Conservation (phyloP, 108 stramenopile genomes). For the Fistulifera solaris region DNA sequence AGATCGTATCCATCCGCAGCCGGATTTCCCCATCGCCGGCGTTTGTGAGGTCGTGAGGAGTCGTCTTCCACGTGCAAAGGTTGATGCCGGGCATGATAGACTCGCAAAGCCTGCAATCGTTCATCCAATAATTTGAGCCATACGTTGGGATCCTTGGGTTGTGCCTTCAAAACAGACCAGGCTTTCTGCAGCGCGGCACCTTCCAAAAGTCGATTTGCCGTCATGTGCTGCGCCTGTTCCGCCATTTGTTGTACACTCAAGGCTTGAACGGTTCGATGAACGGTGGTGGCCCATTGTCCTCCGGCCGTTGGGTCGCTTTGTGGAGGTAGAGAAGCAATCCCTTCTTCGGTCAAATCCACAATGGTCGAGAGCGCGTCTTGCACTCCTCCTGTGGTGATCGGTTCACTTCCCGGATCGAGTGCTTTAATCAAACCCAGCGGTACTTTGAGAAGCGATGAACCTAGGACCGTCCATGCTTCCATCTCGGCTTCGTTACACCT, state of each 20-base stretch:
- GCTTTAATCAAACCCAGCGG: constrained; percentile 2
- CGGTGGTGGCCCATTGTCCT: constrained; percentile 56
- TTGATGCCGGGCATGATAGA: constrained; percentile 58
- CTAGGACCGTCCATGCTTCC: constrained; percentile 54
- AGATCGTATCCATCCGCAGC: constrained; percentile 78
- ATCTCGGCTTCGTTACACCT: constrained; percentile 55
- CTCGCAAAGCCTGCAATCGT: constrained; percentile 43
- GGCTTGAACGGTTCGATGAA: constrained; percentile 28
- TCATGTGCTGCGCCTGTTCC: constrained; percentile 19
- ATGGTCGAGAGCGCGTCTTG: constrained; percentile 58
- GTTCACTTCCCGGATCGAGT: not conserved
- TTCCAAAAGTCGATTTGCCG: constrained; percentile 6
- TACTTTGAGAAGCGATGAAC: constrained; percentile 40
- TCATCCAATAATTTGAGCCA: constrained; percentile 54
- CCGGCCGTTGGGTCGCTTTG: constrained; percentile 11
- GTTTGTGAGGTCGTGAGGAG: constrained; percentile 20
- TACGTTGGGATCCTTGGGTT: constrained; percentile 6
- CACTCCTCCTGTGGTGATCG: constrained; percentile 47
- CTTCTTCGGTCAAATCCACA: constrained; percentile 12
- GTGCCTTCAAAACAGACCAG: constrained; percentile 7
- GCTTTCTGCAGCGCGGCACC: constrained; percentile 15
- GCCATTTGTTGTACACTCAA: constrained; percentile 23
- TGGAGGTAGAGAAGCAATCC: constrained; percentile 5
- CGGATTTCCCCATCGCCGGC: constrained; percentile 54
- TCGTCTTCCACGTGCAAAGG: not conserved